Percentiles rank a stretch among this genome's conserved stretches.
Conservation (phyloP, 148 eudicot genomes). For the Rhododendron griersonianum region DNA sequence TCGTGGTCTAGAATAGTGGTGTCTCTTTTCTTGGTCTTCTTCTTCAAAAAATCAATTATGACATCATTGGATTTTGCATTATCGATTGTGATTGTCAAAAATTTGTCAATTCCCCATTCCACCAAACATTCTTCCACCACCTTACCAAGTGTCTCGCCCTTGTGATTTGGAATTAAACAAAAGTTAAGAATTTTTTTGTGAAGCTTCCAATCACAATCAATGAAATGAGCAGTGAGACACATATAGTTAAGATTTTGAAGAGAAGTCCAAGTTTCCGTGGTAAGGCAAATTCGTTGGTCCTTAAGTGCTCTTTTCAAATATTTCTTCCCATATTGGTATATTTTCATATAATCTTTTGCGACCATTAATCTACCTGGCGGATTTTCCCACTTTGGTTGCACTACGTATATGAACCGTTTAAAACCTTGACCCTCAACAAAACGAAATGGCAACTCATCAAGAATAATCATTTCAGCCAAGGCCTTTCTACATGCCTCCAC, state of each 20-base stretch:
- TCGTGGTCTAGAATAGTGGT: too few relatives aligned
- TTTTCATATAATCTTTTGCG: neutral
- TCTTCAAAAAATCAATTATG: too few relatives aligned
- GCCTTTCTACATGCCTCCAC: too few relatives aligned
- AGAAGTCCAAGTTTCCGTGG: conserved; percentile 11
- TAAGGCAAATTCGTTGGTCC: neutral
- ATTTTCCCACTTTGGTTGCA: neutral
- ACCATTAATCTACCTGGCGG: neutral
- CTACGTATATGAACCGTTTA: neutral
- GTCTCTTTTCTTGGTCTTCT: too few relatives aligned
- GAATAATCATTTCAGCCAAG: too few relatives aligned
- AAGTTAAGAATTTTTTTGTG: conserved; percentile 12
- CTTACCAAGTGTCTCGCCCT: too few relatives aligned
- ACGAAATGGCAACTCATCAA: too few relatives aligned
- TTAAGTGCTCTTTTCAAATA: neutral
- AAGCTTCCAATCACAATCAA: conserved; percentile 13
- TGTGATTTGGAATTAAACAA: neutral
- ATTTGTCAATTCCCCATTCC: too few relatives aligned
- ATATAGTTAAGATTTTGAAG: neutral
- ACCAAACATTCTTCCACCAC: too few relatives aligned
- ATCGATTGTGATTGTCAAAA: too few relatives aligned
- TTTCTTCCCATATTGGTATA: neutral
- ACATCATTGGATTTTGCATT: too few relatives aligned
- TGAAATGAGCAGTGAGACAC: neutral
- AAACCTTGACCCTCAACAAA: neutral